Percentiles rank a stretch among this genome's conserved stretches.
These are phyloP conservation scores for Cladorrhinum sp. DNA, from an alignment of 2,329 filamentous ascomycete genomes.

Conservation along the genomic window DNA sequence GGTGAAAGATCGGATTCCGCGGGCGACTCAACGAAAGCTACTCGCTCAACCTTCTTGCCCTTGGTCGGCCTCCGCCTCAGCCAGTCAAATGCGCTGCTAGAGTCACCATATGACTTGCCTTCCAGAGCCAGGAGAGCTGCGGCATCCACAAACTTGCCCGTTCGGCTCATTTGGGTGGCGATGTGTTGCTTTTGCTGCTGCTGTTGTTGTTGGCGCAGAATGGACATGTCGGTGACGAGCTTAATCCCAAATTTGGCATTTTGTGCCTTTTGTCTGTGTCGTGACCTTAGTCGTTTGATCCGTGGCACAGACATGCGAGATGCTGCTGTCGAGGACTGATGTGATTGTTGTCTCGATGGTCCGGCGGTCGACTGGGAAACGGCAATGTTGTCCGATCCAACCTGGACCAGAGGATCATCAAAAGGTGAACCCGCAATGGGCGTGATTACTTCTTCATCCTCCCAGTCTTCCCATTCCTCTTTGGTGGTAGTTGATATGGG, in stretches of 20 bases:
- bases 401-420: slow-evolving; percentile 32
- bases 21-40: slow-evolving; percentile 24
- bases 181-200: slow-evolving; percentile 32
- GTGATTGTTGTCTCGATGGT: slow-evolving; percentile 1
- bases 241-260: slow-evolving; percentile 62
- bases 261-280: slow-evolving; percentile 57
- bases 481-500: slow-evolving; percentile 23
- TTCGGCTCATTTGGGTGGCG: slow-evolving; percentile 29
- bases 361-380: slow-evolving; percentile 7
- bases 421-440: slow-evolving; percentile 35
- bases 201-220: slow-evolving; percentile 42
- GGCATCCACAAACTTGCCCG: slow-evolving; percentile 54
- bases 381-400: slow-evolving; percentile 7
- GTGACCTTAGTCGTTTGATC: slow-evolving; percentile 52
- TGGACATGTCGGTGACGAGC: slow-evolving; percentile 66
- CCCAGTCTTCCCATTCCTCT: slow-evolving; percentile 55
- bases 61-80: slow-evolving; percentile 42
- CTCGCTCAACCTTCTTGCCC: slow-evolving; percentile 29
- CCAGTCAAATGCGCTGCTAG: slow-evolving; percentile 58
- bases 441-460: slow-evolving; percentile 45
- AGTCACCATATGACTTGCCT: slow-evolving; percentile 51
- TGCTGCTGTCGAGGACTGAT: slow-evolving; percentile 24
- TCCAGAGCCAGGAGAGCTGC: slow-evolving; percentile 59
- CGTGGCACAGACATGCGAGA: slow-evolving; percentile 39
- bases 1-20: slow-evolving; percentile 56